Evolutionary conservation across 2,329 filamentous ascomycete species (phyloP).

Genomic region (Colletotrichum zoysiae): DNA sequence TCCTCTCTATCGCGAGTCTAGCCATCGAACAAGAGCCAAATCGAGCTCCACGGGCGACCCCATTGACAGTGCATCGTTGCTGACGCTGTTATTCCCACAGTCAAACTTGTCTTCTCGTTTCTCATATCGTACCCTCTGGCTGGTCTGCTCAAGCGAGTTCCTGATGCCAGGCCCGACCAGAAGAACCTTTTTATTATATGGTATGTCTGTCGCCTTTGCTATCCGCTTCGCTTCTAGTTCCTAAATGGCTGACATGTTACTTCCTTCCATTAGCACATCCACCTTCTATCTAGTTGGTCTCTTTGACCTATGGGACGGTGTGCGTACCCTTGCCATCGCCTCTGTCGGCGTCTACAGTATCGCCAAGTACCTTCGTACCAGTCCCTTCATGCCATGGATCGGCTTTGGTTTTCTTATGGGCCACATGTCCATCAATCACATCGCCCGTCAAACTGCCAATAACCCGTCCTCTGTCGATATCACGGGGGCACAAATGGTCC

Average conservation of each 20-base stretch:
- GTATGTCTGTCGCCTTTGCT: conserved; percentile 57
- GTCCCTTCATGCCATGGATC: conserved; percentile 97
- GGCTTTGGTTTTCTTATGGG: conserved; percentile 95
- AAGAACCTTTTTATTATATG: conserved; percentile 91
- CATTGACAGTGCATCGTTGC: neutral
- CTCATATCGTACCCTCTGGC: conserved; percentile 93
- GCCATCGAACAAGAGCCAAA: neutral
- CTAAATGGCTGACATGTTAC: conserved; percentile 5
- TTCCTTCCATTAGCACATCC: conserved; percentile 68
- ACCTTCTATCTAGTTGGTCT: conserved; percentile 94
- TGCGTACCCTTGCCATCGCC: conserved; percentile 83
- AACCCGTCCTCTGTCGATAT: conserved; percentile 82
- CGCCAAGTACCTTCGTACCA: conserved; percentile 80
- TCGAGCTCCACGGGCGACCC: conserved; percentile 51
- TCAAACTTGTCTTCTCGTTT: conserved; percentile 93
- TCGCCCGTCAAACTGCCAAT: conserved; percentile 80
- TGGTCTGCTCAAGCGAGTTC: conserved; percentile 87
- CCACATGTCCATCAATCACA: conserved; percentile 92
- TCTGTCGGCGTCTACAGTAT: conserved; percentile 85
- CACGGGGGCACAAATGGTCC: conserved; percentile 96
- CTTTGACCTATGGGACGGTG: conserved; percentile 90
- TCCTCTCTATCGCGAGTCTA: conserved; percentile 25
- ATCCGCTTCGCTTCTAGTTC: conserved; percentile 5
- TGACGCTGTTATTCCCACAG: conserved; percentile 59
- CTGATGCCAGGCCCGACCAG: conserved; percentile 82